These are phyloP conservation scores for Paspalum vaginatum DNA, from an alignment of 176 grass and related monocot species.

Conservation along the genomic window DNA sequence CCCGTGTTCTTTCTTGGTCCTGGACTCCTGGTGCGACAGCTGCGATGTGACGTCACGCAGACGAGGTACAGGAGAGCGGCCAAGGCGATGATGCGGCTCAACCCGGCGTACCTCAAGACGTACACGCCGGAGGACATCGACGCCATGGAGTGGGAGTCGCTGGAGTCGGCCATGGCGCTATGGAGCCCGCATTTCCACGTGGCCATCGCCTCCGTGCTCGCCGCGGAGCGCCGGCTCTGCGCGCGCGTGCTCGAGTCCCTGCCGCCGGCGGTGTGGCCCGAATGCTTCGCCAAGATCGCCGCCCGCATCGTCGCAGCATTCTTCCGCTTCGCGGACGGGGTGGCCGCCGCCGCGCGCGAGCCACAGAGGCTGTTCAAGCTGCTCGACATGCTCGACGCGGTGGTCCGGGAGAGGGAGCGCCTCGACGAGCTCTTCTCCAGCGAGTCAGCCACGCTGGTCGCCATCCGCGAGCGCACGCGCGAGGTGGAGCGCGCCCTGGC, in stretches of 20 bases:
- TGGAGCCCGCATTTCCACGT: slow-evolving; percentile 65
- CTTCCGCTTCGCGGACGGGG: slow-evolving; percentile 70
- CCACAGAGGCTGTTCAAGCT: slow-evolving; percentile 80
- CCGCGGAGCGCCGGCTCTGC: slow-evolving; percentile 63
- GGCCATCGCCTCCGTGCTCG: slow-evolving; percentile 51
- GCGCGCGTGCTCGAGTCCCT: slow-evolving; percentile 45
- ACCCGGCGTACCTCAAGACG: slow-evolving; percentile 63
- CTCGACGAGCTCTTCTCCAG: slow-evolving; percentile 57
- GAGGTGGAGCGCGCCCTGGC: slow-evolving; percentile 63
- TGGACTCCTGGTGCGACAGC: no score
- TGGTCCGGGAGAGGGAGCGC: slow-evolving; percentile 30
- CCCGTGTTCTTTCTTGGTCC: no score
- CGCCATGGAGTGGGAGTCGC: slow-evolving; percentile 66
- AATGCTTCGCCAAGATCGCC: slow-evolving; percentile 72
- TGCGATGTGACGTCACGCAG: slow-evolving; percentile 52
- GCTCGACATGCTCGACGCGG: slow-evolving; percentile 65
- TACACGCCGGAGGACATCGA: slow-evolving; percentile 63
- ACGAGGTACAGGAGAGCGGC: slow-evolving; percentile 68
- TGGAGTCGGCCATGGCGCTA: slow-evolving; percentile 61
- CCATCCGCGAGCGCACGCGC: slow-evolving; percentile 48
- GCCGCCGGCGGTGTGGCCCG: slow-evolving; percentile 56
- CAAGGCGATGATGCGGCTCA: slow-evolving; percentile 73
- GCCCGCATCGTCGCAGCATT: slow-evolving; percentile 57
- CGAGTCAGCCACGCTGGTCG: slow-evolving; percentile 38
- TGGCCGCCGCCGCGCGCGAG: slow-evolving; percentile 42